Evolutionary conservation across 768 basidiomycete genomes (phyloP).

Genomic region (Termitomyces sp.): DNA sequence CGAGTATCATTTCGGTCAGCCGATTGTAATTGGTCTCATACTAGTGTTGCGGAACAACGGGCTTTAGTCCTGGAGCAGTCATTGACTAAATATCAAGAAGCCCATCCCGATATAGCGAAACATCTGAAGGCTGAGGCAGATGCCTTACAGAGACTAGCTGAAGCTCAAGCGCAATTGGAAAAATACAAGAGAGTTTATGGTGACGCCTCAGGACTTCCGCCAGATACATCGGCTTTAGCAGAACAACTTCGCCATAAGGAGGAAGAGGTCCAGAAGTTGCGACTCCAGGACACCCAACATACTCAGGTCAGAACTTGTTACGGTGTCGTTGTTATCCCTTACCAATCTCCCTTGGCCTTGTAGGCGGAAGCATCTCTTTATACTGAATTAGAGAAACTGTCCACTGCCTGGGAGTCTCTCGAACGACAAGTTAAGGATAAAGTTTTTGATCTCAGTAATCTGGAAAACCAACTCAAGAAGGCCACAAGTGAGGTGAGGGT

Average conservation of each 20-base stretch:
- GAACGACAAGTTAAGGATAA: constrained; percentile 81
- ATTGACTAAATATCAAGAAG: constrained; percentile 39
- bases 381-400: constrained; percentile 79
- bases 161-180: constrained; percentile 41
- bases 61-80: constrained; percentile 46
- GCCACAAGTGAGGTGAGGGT: constrained; percentile 67
- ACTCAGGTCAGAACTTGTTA: constrained; percentile 42
- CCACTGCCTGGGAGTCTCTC: constrained; percentile 79
- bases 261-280: constrained; percentile 54
- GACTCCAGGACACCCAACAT: constrained; percentile 59
- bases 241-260: constrained; percentile 61
- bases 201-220: constrained; percentile 36
- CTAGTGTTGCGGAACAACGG: constrained; percentile 49
- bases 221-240: constrained; percentile 46
- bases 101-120: constrained; percentile 47
- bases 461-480: constrained; percentile 71
- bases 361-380: constrained; percentile 76
- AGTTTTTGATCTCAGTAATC: constrained; percentile 68
- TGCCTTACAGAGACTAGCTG: constrained; percentile 41
- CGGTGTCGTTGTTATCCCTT: neutral
- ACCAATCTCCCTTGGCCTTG: constrained; percentile 7
- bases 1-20: neutral
- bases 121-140: constrained; percentile 46
- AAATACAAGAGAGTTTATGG: constrained; percentile 65
- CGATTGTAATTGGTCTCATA: constrained; percentile 12